Evolutionary conservation across 225 moss, liverwort and hornwort genomes (phyloP), one percentile per base, ranked within the genome.

Genomic region (Physcomitrellopsis africana): DNA sequence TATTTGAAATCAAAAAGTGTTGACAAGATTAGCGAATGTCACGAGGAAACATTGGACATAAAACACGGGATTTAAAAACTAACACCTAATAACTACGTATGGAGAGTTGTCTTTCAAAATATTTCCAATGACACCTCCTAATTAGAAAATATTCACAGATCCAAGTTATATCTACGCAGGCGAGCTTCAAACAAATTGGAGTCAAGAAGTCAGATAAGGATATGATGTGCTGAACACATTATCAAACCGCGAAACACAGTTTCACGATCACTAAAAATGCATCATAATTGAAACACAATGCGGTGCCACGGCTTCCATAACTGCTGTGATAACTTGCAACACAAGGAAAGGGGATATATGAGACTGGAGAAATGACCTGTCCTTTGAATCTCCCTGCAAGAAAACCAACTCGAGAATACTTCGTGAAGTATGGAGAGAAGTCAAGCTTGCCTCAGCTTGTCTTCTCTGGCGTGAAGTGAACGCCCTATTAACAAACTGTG

Each of bases 361-460:
- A 54, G 59, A 69, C 63, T 14, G 7, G 54, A 65, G 66, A 70
- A 64, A 6, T 67, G 24, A 83, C 83, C 75, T 77, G 52, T 8
- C n/a, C 1, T 45, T 20, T 70, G 41, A 24, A 68, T 52, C 64
- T 76, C 69, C 16, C 55, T 22, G 46, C 32, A 51, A 71, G 68
- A 16, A 46, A 45, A 68, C 29, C 41, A 62, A 49, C 73, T 65
- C 61, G 29, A 67, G 14, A 51, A 22, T 51, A 61, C 10, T 3
- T 6, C 10, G 69, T n/a, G 13, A 46, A 26, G 54, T 11, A 60
- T 72, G 74, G 74, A 79, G 79, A 77, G 76, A 77, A 79, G 81
- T 77, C 84, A 79, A 84, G 81, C 62, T 61, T 69, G 15, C 9
- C 65, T 18, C 59, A 74, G 60, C 79, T 80, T 68, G 73, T 72